Evolutionary conservation across 306 rosid species (phyloP), one percentile per base, ranked within the genome.

Genomic region (Dalbergia cultrata): DNA sequence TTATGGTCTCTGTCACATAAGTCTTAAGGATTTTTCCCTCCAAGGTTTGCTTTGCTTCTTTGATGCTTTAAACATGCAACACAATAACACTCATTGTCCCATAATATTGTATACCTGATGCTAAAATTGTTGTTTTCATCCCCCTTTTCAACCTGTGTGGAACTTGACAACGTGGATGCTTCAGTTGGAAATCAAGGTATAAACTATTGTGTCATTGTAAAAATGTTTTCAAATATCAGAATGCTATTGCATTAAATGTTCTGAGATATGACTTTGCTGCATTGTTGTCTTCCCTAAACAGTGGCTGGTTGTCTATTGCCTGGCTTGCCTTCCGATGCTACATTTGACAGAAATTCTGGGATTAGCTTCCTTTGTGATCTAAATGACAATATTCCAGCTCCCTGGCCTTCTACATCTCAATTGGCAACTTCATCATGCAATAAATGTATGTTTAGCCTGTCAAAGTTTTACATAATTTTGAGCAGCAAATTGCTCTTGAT

Each of bases 341-440:
- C 93, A 65, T 87, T 95, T 76, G 99, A 95, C 82, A 77, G 59
- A 13, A 83, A 88, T 74, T 86, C 97, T 4, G 99, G 98, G 68
- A 85, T 95, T 75, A 93, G 96, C 88, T 93, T 95, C 83, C 87
- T 92, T 72, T 95, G 98, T 81, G 99, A 95, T 87, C 85, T 95
- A 59, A 95, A 95, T 73, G 99, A 95, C 88, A 94, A 95, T 87
- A 92, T 95, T 86, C 93, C 97, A 22, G 99, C 99, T 80, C 98
- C 93, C 26, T 95, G 99, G 99, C 97, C 99, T 62, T 77, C 90
- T 60, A 73, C 95, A 54, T 82, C 90, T 65, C 90, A 91, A 77
- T 67, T 75, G 49, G 78, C 93, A 57, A 53, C 90, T 86, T 93
- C 98, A 26, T 85, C 97, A 9, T 93, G 99, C 83, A 90, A 88